Base-by-base conservation (phyloP, 495 filamentous ascomycete genomes). In the Daldinia concentrica region DNA sequence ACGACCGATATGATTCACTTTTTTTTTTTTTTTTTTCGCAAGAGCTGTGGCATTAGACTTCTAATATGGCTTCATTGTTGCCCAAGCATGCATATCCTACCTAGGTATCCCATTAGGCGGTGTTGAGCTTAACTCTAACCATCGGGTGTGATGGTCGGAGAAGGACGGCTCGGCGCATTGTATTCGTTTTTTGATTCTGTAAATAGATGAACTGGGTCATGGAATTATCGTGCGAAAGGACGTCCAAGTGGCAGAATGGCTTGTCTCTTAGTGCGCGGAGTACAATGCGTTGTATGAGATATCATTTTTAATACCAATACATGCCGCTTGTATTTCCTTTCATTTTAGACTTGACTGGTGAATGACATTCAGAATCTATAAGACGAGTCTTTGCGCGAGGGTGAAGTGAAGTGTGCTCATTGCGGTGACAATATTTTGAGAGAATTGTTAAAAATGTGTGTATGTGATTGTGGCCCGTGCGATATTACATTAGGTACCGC, bases 101-200 rank as follows among this genome's bases (percentile, higher is more conserved):
- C 52, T 66, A 19, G 56, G 59, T 30, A 43, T 39, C 27, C 27
- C 54, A 55, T 59, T 67, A 68, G 70, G 55, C 26, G 68, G 64
- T 70, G 68, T 73, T 62, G 68, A 74, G 71, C 74, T 65, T 73
- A 64, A 74, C 71, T 71, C 61, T 34, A 62, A 30, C 68, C 66
- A 65, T 45, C 50, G 9, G 22, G 68, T 12, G 41, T 58, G 15
- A 58, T 68, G 68, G 68, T 43, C 24, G 34, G 71, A 66, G 74
- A 61, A 78, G 66, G 74, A 76, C 34, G 60, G 76, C 74, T 76
- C 66, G 66, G 63, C 68, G 66, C 74, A 74, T 72, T 36, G 34
- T 24, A 9, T 37, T 22, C 64, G 55, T 45, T 57, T 59, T 24
- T 62, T 58, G 41, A 66, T 54, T 57, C 41, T 15, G 39, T 51